These are phyloP conservation scores for Wilhelminamyces savonicus DNA, from an alignment of 805 yeast species.

Conservation along the genomic window DNA sequence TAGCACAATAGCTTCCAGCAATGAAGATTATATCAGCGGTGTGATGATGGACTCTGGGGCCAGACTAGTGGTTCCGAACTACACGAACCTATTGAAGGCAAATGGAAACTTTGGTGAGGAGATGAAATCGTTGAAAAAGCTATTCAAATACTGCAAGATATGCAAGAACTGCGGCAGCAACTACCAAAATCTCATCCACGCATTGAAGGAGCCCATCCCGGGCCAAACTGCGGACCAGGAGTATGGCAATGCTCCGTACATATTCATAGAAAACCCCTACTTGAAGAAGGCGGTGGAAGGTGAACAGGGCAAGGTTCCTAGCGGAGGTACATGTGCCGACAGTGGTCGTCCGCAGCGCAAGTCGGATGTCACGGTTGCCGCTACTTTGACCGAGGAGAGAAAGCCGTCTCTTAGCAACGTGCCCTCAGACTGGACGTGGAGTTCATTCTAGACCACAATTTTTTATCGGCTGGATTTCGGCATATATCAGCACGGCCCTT, in stretches of 20 bases:
- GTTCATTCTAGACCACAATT: conserved; percentile 32
- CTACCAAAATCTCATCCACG: conserved; percentile 15
- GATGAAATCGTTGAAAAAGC: conserved; percentile 4
- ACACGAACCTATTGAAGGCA: neutral
- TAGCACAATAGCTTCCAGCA: neutral
- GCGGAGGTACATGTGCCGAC: conserved; percentile 1
- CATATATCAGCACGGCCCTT: neutral
- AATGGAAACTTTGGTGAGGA: conserved; percentile 10
- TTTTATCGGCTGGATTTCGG: neutral
- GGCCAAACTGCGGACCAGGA: conserved; percentile 6
- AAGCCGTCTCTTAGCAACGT: conserved; percentile 5
- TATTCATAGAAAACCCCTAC: conserved; percentile 31
- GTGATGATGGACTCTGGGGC: conserved; percentile 14
- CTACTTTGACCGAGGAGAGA: conserved; percentile 1
- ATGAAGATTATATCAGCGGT: conserved; percentile 2
- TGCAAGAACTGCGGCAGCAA: conserved; percentile 12
- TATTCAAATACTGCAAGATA: conserved; percentile 10
- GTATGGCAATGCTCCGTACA: conserved; percentile 12
- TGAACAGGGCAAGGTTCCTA: conserved; percentile 4
- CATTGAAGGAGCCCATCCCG: conserved; percentile 19
- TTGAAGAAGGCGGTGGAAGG: conserved; percentile 3
- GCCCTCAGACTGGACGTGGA: conserved; percentile 45
- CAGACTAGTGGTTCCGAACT: conserved; percentile 32
- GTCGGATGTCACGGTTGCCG: neutral
- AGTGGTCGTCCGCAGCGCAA: conserved; percentile 1